Conservation (phyloP, 352 stramenopile genomes). For the Pythium rishiriense region DNA sequence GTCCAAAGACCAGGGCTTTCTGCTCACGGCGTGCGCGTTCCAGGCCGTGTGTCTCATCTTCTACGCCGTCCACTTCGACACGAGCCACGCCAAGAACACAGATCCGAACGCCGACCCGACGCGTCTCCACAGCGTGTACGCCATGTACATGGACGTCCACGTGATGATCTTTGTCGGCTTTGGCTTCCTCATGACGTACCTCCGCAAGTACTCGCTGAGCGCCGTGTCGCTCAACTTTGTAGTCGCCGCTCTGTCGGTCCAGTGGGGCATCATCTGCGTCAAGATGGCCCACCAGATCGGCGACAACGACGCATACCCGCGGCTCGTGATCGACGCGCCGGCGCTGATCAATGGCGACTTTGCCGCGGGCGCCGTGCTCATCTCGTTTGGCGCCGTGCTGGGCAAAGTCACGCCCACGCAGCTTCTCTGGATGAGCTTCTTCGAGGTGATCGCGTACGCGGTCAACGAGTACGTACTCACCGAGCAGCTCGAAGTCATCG, state of each 20-base stretch:
- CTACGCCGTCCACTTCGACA: conserved; percentile 51
- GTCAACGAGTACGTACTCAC: conserved; percentile 79
- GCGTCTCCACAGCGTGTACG: conserved; percentile 29
- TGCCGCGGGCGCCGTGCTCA: conserved; percentile 69
- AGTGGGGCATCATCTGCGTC: conserved; percentile 74
- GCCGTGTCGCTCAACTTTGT: conserved; percentile 81
- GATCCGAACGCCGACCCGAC: conserved; percentile 2
- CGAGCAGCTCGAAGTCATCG: conserved; percentile 54
- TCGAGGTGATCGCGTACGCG: conserved; percentile 75
- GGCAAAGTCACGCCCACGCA: conserved; percentile 78
- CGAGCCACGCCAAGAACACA: conserved; percentile 33
- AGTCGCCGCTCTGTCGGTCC: conserved; percentile 56
- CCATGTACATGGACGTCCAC: conserved; percentile 79
- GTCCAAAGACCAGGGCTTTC: conserved; percentile 39
- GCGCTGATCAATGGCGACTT: conserved; percentile 84
- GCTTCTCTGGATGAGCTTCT: conserved; percentile 74
- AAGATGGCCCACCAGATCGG: conserved; percentile 61
- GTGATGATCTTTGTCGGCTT: conserved; percentile 90
- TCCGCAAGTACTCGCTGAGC: conserved; percentile 80
- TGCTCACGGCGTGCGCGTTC: conserved; percentile 41
- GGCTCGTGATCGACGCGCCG: conserved; percentile 56
- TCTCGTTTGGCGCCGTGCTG: conserved; percentile 78
- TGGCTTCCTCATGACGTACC: conserved; percentile 88
- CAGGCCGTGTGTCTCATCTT: conserved; percentile 48
- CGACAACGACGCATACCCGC: conserved; percentile 38